Evolutionary conservation across 768 basidiomycete genomes (phyloP).

Genomic region (Cystofilobasidium capitatum): DNA sequence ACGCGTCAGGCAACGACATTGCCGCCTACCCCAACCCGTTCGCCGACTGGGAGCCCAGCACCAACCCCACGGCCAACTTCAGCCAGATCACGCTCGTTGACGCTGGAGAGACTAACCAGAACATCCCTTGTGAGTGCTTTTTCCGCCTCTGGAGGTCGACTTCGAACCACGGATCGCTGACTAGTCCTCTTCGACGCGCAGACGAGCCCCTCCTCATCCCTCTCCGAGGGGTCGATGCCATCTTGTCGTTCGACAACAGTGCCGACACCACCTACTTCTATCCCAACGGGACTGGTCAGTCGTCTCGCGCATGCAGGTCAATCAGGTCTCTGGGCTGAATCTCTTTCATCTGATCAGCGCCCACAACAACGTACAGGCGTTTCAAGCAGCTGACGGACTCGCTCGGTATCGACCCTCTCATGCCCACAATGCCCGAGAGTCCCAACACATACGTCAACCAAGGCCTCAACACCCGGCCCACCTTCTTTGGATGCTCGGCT

Average conservation of each 20-base stretch:
- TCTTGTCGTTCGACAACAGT: conserved; percentile 61
- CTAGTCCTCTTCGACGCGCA: background rate
- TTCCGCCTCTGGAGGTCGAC: background rate
- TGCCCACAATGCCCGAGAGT: conserved; percentile 39
- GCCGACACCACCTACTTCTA: conserved; percentile 47
- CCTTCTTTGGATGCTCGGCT: conserved; percentile 63
- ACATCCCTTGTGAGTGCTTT: conserved; percentile 15
- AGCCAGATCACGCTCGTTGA: conserved; percentile 38
- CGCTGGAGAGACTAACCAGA: conserved; percentile 39
- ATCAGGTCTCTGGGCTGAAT: conserved; percentile 27
- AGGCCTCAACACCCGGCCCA: conserved; percentile 58
- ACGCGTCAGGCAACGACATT: conserved; percentile 36
- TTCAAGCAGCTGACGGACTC: background rate
- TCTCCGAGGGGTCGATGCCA: conserved; percentile 58
- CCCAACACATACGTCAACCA: conserved; percentile 45
- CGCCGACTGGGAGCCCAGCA: conserved; percentile 31
- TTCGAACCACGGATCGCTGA: no score
- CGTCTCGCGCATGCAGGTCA: conserved; percentile 38
- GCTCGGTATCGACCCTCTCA: conserved; percentile 26
- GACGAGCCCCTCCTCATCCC: conserved; percentile 59
- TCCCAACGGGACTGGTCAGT: conserved; percentile 56
- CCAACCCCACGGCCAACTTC: conserved; percentile 35
- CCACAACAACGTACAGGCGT: conserved; percentile 11
- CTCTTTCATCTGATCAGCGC: conserved; percentile 21
- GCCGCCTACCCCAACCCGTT: conserved; percentile 39